phyloP scores from a whole-genome alignment of 805 yeast species.

The Clavispora santaluciae region DNA sequence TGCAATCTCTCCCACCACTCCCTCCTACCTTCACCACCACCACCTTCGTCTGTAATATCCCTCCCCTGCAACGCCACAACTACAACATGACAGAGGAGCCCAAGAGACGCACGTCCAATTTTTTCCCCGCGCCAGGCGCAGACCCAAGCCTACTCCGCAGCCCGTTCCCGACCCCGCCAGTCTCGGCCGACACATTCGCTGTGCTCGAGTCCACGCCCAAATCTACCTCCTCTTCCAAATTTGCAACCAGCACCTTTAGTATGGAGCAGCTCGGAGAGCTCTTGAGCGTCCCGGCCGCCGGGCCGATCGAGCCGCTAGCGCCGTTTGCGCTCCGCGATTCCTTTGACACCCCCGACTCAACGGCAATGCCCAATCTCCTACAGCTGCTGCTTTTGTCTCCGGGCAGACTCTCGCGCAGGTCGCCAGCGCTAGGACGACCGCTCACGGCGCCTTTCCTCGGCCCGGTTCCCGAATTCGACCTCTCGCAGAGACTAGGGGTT shows the following conservation, averaged over 20 bases:
- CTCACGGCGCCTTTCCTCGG: background rate
- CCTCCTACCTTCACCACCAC: too few relatives aligned
- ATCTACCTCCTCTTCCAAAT: background rate
- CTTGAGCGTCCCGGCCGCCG: background rate
- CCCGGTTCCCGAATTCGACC: background rate
- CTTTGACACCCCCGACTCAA: background rate
- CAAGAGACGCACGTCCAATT: conserved; percentile 13
- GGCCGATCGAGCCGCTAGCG: background rate
- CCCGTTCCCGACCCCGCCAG: background rate
- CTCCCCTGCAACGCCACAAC: too few relatives aligned
- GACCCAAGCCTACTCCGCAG: background rate
- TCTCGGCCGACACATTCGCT: background rate
- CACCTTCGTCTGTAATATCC: too few relatives aligned
- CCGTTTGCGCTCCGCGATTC: background rate
- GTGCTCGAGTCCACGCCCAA: background rate
- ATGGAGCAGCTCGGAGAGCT: background rate
- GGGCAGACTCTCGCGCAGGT: background rate
- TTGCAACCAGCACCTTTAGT: background rate
- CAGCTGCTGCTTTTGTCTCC: background rate
- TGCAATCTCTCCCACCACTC: too few relatives aligned
- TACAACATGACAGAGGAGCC: conserved; percentile 2
- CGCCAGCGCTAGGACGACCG: background rate
- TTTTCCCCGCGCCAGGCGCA: conserved; percentile 8
- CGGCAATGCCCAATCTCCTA: background rate
- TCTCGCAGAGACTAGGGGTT: background rate